Conservation (phyloP, 2,329 filamentous ascomycete species). For the Cryphonectria naterciae region DNA sequence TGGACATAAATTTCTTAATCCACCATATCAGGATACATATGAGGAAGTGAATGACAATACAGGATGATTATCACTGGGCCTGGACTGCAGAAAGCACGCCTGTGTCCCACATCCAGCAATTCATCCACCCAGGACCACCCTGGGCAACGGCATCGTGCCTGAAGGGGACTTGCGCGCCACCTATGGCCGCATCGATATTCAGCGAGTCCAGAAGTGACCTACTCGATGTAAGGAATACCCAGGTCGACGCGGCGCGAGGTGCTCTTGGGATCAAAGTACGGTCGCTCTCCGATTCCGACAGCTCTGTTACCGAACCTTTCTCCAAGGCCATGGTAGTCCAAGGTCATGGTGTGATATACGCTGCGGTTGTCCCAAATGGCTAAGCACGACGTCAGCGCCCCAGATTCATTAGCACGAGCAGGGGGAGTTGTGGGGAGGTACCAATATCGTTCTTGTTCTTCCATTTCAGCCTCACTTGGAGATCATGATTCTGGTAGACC, state of each 20-base stretch:
- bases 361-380: conserved; percentile 67
- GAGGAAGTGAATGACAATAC: not conserved
- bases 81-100: not conserved
- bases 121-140: not conserved
- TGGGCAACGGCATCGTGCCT: not conserved
- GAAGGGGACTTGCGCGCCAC: not conserved
- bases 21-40: not conserved
- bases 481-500: conserved; percentile 51
- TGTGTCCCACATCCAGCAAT: not conserved
- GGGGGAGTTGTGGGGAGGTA: conserved; percentile 21
- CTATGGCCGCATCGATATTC: not conserved
- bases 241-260: conserved; percentile 48
- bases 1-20: not conserved
- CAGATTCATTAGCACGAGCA: conserved; percentile 11
- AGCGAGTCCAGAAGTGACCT: not conserved
- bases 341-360: conserved; percentile 57
- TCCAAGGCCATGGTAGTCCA: conserved; percentile 58
- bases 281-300: conserved; percentile 59
- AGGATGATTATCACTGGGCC: not conserved
- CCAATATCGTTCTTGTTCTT: conserved; percentile 47
- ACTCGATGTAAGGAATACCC: conserved; percentile 24
- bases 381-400: not conserved
- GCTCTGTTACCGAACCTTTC: conserved; percentile 55
- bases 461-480: conserved; percentile 55
- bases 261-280: conserved; percentile 57